Conservation (phyloP, 208 protist species). For the Trypanosoma platydactyli region DNA sequence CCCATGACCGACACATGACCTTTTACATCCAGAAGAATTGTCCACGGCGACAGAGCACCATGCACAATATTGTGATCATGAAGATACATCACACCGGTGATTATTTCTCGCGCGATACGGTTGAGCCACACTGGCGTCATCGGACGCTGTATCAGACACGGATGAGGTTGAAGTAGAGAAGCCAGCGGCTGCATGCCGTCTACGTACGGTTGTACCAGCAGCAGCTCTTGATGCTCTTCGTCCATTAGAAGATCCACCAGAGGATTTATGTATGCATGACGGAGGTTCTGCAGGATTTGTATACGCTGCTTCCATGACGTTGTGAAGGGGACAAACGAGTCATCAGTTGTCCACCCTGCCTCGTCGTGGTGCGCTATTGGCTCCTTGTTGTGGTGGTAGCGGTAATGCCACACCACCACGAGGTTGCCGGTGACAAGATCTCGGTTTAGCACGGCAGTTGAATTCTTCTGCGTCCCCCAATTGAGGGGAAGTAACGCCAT, state of each 20-base stretch:
- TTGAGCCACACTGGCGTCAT: constrained; percentile 3
- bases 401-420: constrained; percentile 18
- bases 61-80: constrained; percentile 33
- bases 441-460: constrained; percentile 6
- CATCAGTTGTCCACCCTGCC: neutral
- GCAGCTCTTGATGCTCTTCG: constrained; percentile 16
- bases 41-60: constrained; percentile 59
- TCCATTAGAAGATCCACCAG: constrained; percentile 31
- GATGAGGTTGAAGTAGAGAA: neutral
- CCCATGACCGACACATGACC: constrained; percentile 27
- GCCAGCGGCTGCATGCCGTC: constrained; percentile 31
- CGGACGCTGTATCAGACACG: neutral
- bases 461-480: constrained; percentile 10
- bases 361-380: neutral
- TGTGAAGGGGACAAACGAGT: constrained; percentile 21
- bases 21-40: constrained; percentile 37
- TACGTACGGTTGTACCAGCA: constrained; percentile 24
- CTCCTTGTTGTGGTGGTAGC: neutral
- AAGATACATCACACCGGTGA: constrained; percentile 21
- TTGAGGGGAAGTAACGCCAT: constrained; percentile 14
- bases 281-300: constrained; percentile 11
- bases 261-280: constrained; percentile 14
- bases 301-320: constrained; percentile 16
- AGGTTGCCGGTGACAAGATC: constrained; percentile 10
- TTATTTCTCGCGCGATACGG: constrained; percentile 24